Evolutionary conservation across 345 rosid species (phyloP).

Genomic region (Arabidopsis thaliana): TAIR10.1 NC_003074.8:7065001-7065500

Average conservation of each 20-base stretch:
- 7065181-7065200: slow-evolving; percentile 80
- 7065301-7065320: slow-evolving; percentile 56
- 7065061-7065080: slow-evolving; percentile 82
- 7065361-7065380: slow-evolving; percentile 83
- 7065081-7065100: slow-evolving; percentile 54
- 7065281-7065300: not conserved
- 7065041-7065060: slow-evolving; percentile 92
- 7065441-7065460: slow-evolving; percentile 65
- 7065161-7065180: slow-evolving; percentile 82
- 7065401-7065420: slow-evolving; percentile 95
- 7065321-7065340: slow-evolving; percentile 69
- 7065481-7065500: slow-evolving; percentile 69
- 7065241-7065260: slow-evolving; percentile 4
- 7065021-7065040: slow-evolving; percentile 99
- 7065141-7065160: slow-evolving; percentile 83
- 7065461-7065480: slow-evolving; percentile 48
- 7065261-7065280: slow-evolving; percentile 9
- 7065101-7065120: slow-evolving; percentile 60
- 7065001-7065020: slow-evolving; percentile 82
- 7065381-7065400: slow-evolving; percentile 90
- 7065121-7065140: slow-evolving; percentile 75
- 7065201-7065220: slow-evolving; percentile 63
- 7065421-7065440: slow-evolving; percentile 93
- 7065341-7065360: slow-evolving; percentile 83
- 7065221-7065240: slow-evolving; percentile 49